Base-by-base conservation (phyloP, 768 basidiomycete genomes). In the Mycena vitilis region DNA sequence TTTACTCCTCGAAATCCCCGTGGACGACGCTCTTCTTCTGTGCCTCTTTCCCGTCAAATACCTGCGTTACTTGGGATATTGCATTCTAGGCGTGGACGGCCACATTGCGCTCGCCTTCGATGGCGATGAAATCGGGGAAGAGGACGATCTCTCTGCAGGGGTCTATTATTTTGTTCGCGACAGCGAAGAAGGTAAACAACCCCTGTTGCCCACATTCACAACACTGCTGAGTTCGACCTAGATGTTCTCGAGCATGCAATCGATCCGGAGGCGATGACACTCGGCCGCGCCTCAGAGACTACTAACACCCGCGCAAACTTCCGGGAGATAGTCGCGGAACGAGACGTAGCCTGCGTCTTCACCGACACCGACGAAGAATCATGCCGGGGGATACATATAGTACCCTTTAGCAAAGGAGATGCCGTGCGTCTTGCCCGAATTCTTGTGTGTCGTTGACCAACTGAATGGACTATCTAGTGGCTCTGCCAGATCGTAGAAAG, bases 181-280 rank as follows among this genome's bases (percentile, higher is more conserved):
- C 40, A 23, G 38, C 34, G 44, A 55, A n/a, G 40, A 2, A 45
- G 36, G 52, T 63, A n/a, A n/a, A n/a, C n/a, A n/a, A n/a, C n/a
- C n/a, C n/a, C n/a, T 40, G 38, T 6, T 12, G 8, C 15, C 8
- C 55, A 44, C n/a, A n/a, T n/a, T n/a, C n/a, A n/a, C n/a, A 5
- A 18, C 49, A 4, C 34, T 30, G 40, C 53, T 57, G 45, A 65
- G 48, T 58, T 38, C 37, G 51, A 13, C 37, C 23, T 45, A 65
- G 55, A 44, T 65, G 55, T 45, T 7, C 55, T 65, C 12, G 52
- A 25, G 53, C 53, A 65, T 22, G 56, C 64, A 4, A 56, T 65
- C 48, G 64, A 65, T 34, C 54, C 47, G 9, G 55, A 65, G 42
- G 63, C 44, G 10, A 3, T 56, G 55, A 65, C 40, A 42, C 51